These are phyloP conservation scores for Tricholoma bakamatsutake DNA, from an alignment of 768 basidiomycete species.

Conservation along the genomic window DNA sequence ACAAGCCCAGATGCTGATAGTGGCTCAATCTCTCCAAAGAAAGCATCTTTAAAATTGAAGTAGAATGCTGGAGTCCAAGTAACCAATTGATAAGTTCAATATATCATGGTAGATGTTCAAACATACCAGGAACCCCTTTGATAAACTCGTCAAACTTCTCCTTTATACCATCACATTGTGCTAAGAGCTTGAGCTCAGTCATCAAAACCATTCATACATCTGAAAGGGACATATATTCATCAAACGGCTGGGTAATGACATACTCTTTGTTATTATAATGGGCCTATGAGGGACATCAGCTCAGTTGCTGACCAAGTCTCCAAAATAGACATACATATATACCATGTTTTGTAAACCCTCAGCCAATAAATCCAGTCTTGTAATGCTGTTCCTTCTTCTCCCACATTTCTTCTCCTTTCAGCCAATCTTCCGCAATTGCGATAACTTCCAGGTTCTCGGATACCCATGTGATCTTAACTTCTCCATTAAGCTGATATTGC, in stretches of 20 bases:
- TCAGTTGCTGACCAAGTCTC: background rate
- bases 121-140: too few species aligned
- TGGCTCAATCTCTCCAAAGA: too few species aligned
- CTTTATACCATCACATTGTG: too few species aligned
- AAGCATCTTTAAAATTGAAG: too few species aligned
- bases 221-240: background rate
- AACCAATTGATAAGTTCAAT: too few species aligned
- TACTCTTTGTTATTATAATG: conserved; percentile 5
- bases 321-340: conserved; percentile 5
- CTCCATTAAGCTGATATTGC: background rate
- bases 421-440: background rate
- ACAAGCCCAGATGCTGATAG: too few species aligned
- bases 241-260: conserved; percentile 2
- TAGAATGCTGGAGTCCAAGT: too few species aligned
- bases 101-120: too few species aligned
- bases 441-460: background rate
- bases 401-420: background rate
- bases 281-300: conserved; percentile 1
- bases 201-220: too few species aligned
- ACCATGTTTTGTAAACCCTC: conserved; percentile 6
- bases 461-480: background rate
- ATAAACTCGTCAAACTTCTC: too few species aligned
- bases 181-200: too few species aligned
- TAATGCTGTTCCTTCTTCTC: background rate
- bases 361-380: conserved; percentile 2